These are phyloP conservation scores for Tetrapisispora arboricola DNA, from an alignment of 805 yeast species.

Conservation along the genomic window DNA sequence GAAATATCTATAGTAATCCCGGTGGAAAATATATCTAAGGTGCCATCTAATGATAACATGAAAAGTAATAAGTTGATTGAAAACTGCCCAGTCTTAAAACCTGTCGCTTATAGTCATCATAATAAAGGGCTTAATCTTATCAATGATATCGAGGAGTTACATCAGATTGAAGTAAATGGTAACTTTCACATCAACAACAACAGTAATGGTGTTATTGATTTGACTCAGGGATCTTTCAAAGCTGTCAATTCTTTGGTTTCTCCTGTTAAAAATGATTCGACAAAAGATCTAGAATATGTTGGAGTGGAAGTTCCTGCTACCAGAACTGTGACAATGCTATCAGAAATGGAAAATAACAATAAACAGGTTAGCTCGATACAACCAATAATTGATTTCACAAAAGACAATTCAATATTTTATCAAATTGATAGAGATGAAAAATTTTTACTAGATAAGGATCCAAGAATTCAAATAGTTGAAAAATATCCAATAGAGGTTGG, in stretches of 20 bases:
- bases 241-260: slow-evolving; percentile 22
- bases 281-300: not conserved
- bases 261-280: slow-evolving; percentile 14
- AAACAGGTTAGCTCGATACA: not conserved
- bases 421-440: not conserved
- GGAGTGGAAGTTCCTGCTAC: slow-evolving; percentile 26
- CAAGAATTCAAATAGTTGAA: not conserved
- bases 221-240: slow-evolving; percentile 24
- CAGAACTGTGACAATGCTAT: slow-evolving; percentile 14
- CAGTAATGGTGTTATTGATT: slow-evolving; percentile 15
- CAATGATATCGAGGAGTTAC: no score
- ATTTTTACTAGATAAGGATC: not conserved
- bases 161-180: no score
- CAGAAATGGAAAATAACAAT: not conserved
- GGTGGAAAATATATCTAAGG: no score
- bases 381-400: not conserved
- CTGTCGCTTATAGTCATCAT: no score
- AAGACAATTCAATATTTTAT: not conserved
- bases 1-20: not conserved
- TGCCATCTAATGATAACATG: no score
- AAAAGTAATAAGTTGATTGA: no score
- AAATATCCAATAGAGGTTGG: slow-evolving; percentile 1
- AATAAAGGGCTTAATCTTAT: no score
- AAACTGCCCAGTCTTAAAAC: no score
- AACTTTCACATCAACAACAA: no score